Evolutionary conservation across 106 monocot species (phyloP), one percentile per base, ranked within the genome.

Genomic region (Platanthera guangdongensis): DNA sequence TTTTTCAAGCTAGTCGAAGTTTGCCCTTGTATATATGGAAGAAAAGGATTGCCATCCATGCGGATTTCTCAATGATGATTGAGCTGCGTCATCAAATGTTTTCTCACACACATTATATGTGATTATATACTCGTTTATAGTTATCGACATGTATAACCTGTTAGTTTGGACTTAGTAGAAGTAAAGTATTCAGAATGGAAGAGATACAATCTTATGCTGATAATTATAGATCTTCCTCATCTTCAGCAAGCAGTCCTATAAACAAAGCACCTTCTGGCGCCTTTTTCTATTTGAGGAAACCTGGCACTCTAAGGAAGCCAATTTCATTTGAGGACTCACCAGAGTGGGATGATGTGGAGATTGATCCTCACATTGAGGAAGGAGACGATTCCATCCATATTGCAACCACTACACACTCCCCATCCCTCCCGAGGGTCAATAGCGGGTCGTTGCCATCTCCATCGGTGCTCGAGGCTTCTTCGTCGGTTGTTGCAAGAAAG

Each of bases 301-400:
- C 94, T 0, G 94, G 94, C 68, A 72, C 80, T 25, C 60, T 81
- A 39, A 80, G 85, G 52, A 87, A 86, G 39, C 91, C 91, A 22
- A 92, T 99, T 63, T 99, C 99, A 3, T 99, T 99, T 45, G 94
- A 99, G 82, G 99, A 99, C 55, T 99, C 94, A 14, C 99, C 99
- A 0, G 99, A 99, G 62, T 99, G 99, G 99, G 99, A 92, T 57
- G 97, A 97, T 64, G 64, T 83, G 22, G 94, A 94, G 54, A 77
- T 89, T 80, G 89, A 87, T 74, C 70, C 79, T 32, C 77, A 81
- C n/a, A 54, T 84, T 48, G 92, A 95, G 48, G 92, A 93, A 77
- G 85, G 77, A 12, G 88, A 75, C 49, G 97, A 94, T 55, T 85
- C 89, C 11, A 90, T 92, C 63, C 87, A 90, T 72, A 47, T 85